Evolutionary conservation across 176 grass and related monocot species (phyloP), one percentile per base, ranked within the genome.

Genomic region (Poa pratensis): DNA sequence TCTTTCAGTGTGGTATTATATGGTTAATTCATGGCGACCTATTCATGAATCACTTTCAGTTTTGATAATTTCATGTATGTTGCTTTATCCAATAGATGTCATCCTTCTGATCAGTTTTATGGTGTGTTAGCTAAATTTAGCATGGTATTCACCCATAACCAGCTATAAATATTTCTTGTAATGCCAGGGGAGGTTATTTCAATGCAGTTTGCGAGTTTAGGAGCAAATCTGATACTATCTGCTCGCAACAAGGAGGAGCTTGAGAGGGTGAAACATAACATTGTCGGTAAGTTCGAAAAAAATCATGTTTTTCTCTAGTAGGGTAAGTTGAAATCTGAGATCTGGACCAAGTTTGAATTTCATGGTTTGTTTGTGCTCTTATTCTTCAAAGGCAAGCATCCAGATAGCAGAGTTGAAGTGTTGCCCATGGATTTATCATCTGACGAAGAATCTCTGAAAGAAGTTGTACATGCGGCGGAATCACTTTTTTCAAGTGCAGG

Each of bases 381-480:
- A 75, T 51, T 22, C 60, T 79, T 52, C 43, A 60, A 86, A 98
- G 96, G 86, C 58, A 95, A 89, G 85, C 87, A 89, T 81, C 88
- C 93, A 50, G 65, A 72, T 73, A 78, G 27, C 87, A 80, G 71
- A 61, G 90, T 98, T 75, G 96, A 98, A 92, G 88, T 98, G 20
- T 89, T 98, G 79, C 93, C 91, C 78, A 82, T 98, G 91, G 96
- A 98, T 94, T 94, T 98, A 86, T 89, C 93, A 92, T 85, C 85
- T 76, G 88, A 90, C 58, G 96, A 95, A 81, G 85, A 88, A 69
- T 85, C 77, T 85, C 57, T 98, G 35, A 94, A 89, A 90, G 83
- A 94, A 76, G 55, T 63, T 22, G 93, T 94, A 54, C 61, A 86
- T 85, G 86, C 12, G 46, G 96, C 96, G 87, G 96, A 98, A 86